A percentile compares a stretch with the other conserved stretches of the same genome.
phyloP scores from a whole-genome alignment of 352 stramenopile genomes.

The Thalassiosira ordinaria region DNA sequence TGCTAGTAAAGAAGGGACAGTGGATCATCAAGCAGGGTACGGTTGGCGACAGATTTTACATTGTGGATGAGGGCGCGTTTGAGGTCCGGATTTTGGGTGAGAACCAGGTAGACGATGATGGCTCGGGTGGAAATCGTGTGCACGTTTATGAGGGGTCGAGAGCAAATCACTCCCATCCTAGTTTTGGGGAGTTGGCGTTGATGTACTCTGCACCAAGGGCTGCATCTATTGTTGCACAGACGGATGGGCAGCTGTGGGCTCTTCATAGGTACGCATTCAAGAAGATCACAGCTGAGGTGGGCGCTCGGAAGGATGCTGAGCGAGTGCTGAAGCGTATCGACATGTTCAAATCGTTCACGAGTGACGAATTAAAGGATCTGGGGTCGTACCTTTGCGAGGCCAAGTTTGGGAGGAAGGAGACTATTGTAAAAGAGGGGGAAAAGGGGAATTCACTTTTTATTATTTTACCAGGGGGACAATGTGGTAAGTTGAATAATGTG shows the following conservation, averaged over 20 bases:
- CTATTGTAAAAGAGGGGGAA: constrained; percentile 87
- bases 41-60: constrained; percentile 93
- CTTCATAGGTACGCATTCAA: constrained; percentile 82
- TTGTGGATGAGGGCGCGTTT: constrained; percentile 84
- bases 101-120: constrained; percentile 55
- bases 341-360: constrained; percentile 87
- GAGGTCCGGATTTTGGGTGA: constrained; percentile 82
- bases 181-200: constrained; percentile 96
- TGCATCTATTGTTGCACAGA: constrained; percentile 92
- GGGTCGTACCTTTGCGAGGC: constrained; percentile 87
- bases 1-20: constrained; percentile 76
- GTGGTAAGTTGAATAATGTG: constrained; percentile 51
- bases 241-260: constrained; percentile 85
- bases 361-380: constrained; percentile 86
- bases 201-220: constrained; percentile 96
- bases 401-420: constrained; percentile 85
- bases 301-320: constrained; percentile 72
- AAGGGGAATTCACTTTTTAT: constrained; percentile 89
- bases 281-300: constrained; percentile 74
- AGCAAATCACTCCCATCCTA: constrained; percentile 71
- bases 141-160: constrained; percentile 80
- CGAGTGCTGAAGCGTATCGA: constrained; percentile 86
- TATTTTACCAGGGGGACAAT: constrained; percentile 63
- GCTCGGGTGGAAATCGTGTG: constrained; percentile 70
- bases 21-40: constrained; percentile 92